Evolutionary conservation across 345 rosid genomes (phyloP).

Genomic region (Psidium friedrichsthalianum): DNA sequence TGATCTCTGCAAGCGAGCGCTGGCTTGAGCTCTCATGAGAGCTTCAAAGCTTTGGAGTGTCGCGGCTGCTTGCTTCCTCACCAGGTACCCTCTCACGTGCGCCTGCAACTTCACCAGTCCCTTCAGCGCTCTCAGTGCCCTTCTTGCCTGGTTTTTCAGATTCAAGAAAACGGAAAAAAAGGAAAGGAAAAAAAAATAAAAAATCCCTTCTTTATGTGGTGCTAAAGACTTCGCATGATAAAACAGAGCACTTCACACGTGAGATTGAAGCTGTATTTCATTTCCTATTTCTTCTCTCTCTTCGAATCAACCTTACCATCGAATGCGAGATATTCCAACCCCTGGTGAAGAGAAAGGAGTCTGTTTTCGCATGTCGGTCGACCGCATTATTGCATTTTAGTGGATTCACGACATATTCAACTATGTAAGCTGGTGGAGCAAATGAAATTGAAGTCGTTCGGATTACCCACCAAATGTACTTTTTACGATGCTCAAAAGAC

Average conservation of each 20-base stretch:
- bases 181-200: neutral
- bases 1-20: constrained; percentile 32
- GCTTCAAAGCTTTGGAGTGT: constrained; percentile 69
- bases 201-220: neutral
- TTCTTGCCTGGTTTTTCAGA: constrained; percentile 44
- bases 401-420: neutral
- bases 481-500: neutral
- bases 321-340: neutral
- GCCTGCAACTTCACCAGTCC: constrained; percentile 88
- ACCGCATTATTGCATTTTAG: neutral
- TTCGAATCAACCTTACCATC: neutral
- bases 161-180: neutral
- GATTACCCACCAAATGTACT: neutral
- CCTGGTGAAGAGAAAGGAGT: neutral
- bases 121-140: constrained; percentile 63
- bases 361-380: neutral
- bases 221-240: neutral
- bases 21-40: constrained; percentile 61
- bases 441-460: neutral
- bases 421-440: neutral
- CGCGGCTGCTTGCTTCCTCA: constrained; percentile 52
- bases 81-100: constrained; percentile 62
- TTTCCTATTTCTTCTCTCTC: neutral
- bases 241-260: neutral
- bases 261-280: neutral